phyloP scores from a whole-genome alignment of 192 early-diverging fungal species.

The Coemansia sp. region DNA sequence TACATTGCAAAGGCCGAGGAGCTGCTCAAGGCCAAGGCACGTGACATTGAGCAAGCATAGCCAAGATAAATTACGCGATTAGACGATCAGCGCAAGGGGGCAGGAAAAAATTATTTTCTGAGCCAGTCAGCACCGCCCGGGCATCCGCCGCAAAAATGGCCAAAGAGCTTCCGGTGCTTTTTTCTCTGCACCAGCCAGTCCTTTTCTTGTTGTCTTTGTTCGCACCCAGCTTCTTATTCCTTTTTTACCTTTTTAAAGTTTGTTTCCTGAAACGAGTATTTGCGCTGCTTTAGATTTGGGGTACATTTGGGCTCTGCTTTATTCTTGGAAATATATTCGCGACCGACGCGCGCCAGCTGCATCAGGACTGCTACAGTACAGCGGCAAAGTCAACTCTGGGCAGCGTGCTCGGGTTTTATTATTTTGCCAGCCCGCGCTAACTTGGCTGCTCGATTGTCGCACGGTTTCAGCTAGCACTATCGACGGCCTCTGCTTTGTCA shows the following conservation, averaged over 20 bases:
- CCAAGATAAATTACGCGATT: background rate
- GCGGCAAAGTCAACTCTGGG: background rate
- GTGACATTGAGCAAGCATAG: slow-evolving; percentile 59
- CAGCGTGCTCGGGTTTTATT: background rate
- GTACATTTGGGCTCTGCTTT: slow-evolving; percentile 1
- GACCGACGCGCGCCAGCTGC: background rate
- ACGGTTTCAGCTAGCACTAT: background rate
- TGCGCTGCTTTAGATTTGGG: background rate
- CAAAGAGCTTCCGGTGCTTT: background rate
- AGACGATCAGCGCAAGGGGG: slow-evolving; percentile 9
- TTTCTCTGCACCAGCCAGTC: slow-evolving; percentile 3
- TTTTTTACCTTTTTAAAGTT: slow-evolving; percentile 1
- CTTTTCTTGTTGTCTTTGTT: slow-evolving; percentile 6
- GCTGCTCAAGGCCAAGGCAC: slow-evolving; percentile 63
- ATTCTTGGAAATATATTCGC: background rate
- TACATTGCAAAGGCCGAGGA: slow-evolving; percentile 64
- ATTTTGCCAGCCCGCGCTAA: slow-evolving; percentile 4
- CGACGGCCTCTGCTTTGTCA: background rate
- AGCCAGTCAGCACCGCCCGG: background rate
- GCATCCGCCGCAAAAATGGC: background rate
- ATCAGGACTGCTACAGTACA: slow-evolving; percentile 1
- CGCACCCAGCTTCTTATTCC: background rate
- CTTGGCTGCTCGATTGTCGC: background rate
- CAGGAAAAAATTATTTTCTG: slow-evolving; percentile 18
- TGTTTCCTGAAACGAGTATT: background rate